phyloP scores from a whole-genome alignment of 2,329 filamentous ascomycete species.

The Aspergillus quadricinctus region DNA sequence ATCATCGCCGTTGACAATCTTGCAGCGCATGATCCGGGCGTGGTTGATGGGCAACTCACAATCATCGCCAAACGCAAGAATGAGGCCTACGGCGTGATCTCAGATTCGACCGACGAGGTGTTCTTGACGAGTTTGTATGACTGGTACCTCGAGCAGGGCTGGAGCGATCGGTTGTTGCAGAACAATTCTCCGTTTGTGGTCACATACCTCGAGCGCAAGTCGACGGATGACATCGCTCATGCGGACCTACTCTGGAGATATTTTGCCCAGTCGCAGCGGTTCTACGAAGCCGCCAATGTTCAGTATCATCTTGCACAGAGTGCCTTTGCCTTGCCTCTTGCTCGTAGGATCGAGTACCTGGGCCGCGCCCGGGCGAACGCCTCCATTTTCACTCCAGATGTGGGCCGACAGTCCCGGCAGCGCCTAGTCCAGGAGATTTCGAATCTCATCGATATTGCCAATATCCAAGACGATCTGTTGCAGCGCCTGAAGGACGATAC shows the following conservation, averaged over 20 bases:
- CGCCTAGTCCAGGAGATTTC: conserved; percentile 78
- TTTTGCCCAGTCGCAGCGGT: conserved; percentile 78
- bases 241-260: conserved; percentile 92
- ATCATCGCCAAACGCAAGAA: conserved; percentile 71
- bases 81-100: conserved; percentile 88
- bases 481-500: conserved; percentile 70
- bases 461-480: conserved; percentile 89
- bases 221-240: conserved; percentile 66
- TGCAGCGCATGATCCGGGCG: conserved; percentile 63
- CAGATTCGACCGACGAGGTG: conserved; percentile 81
- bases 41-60: conserved; percentile 73
- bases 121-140: conserved; percentile 97
- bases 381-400: conserved; percentile 71
- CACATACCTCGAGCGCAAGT: conserved; percentile 76
- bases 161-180: conserved; percentile 78
- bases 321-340: conserved; percentile 73
- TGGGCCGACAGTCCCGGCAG: conserved; percentile 77
- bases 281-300: conserved; percentile 81
- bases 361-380: conserved; percentile 90
- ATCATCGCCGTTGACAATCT: conserved; percentile 72
- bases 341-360: conserved; percentile 82
- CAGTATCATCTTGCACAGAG: conserved; percentile 80
- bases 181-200: conserved; percentile 83
- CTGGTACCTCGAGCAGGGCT: conserved; percentile 86
- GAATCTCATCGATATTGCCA: conserved; percentile 84